Evolutionary conservation across 371 early-diverging fungal species (phyloP).

Genomic region (Mucor piriformis): DNA sequence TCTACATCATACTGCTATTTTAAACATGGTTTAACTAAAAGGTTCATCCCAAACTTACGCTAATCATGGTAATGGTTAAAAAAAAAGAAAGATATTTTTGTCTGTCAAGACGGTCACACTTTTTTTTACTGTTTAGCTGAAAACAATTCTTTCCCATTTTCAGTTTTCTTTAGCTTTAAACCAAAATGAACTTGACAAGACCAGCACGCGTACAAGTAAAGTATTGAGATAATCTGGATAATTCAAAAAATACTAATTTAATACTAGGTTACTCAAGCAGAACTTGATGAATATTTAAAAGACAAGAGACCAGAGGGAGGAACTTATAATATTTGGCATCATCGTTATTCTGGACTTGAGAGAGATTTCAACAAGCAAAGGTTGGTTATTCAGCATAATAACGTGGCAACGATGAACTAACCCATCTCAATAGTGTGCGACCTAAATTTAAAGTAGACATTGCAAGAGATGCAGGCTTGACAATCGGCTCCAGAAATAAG

Average conservation of each 20-base stretch:
- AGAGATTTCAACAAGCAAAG: slow-evolving; percentile 49
- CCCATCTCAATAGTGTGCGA: slow-evolving; percentile 38
- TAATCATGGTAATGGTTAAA: background rate
- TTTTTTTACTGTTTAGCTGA: background rate
- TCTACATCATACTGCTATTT: slow-evolving; percentile 4
- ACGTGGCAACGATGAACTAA: background rate
- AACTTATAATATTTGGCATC: slow-evolving; percentile 84
- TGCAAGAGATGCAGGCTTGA: slow-evolving; percentile 74
- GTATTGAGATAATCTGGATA: background rate
- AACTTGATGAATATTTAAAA: slow-evolving; percentile 44
- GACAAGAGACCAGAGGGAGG: slow-evolving; percentile 54
- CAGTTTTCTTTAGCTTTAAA: background rate
- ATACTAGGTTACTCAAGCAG: slow-evolving; percentile 43
- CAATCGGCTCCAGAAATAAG: slow-evolving; percentile 65
- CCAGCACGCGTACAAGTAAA: slow-evolving; percentile 36
- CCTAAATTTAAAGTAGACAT: slow-evolving; percentile 71
- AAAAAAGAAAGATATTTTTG: background rate
- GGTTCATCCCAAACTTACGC: background rate
- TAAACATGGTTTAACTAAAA: background rate
- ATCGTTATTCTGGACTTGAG: slow-evolving; percentile 62
- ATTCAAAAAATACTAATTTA: too few relatives aligned
- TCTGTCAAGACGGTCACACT: slow-evolving; percentile 2
- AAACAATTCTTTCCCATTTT: background rate
- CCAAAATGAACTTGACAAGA: background rate
- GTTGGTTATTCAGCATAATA: slow-evolving; percentile 5